phyloP scores from a whole-genome alignment of 768 basidiomycete species.

The Xerocomus brunneocitrinus region DNA sequence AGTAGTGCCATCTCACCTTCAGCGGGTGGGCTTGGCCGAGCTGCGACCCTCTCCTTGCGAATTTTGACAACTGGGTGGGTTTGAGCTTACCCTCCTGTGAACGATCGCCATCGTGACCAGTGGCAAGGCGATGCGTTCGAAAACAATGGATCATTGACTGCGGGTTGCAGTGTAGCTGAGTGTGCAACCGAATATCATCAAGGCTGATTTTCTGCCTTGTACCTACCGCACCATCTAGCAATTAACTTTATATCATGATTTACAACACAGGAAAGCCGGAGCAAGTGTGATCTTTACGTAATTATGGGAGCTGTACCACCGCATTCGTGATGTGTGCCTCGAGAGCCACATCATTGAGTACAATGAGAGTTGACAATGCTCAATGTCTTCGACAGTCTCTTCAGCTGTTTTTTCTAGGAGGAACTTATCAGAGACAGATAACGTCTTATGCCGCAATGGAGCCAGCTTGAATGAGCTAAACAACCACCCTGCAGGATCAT shows the following conservation, averaged over 20 bases:
- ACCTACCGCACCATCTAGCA: slow-evolving; percentile 2
- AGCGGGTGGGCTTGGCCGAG: neutral
- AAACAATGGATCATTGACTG: neutral
- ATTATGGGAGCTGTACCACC: neutral
- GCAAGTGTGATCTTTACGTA: neutral
- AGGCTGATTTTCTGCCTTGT: neutral
- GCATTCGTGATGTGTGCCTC: neutral
- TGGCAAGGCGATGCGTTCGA: neutral
- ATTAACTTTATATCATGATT: slow-evolving; percentile 14
- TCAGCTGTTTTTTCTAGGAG: neutral
- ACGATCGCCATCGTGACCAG: neutral
- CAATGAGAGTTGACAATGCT: neutral
- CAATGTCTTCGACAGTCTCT: neutral
- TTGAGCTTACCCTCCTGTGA: neutral
- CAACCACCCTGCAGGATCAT: neutral
- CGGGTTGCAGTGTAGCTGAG: neutral
- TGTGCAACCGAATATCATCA: neutral
- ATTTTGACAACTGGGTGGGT: neutral
- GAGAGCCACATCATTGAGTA: too few relatives aligned
- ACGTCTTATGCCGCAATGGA: neutral
- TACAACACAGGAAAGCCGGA: neutral
- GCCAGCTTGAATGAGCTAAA: neutral
- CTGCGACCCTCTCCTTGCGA: neutral
- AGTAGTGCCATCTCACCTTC: neutral
- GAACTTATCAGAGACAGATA: neutral